A percentile compares a stretch with the other conserved stretches of the same genome.
phyloP scores from a whole-genome alignment of 805 yeast species.

The Torulaspora delbrueckii region DNA sequence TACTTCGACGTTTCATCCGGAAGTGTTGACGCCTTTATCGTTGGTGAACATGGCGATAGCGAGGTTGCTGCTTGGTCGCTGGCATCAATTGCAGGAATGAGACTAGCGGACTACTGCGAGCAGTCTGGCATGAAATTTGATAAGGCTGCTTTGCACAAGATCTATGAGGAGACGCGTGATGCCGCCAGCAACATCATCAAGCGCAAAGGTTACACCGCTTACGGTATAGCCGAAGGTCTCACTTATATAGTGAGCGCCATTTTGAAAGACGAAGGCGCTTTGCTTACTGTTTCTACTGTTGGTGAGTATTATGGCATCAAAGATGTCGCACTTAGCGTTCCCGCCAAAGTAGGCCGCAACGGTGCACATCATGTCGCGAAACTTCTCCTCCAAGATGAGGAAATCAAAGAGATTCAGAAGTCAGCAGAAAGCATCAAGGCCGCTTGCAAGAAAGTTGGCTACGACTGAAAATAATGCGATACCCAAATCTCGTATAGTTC shows the following conservation, averaged over 20 bases:
- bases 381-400: slow-evolving; percentile 7
- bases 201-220: slow-evolving; percentile 11
- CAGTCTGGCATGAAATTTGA: slow-evolving; percentile 4
- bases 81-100: slow-evolving; percentile 9
- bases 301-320: slow-evolving; percentile 11
- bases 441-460: background rate
- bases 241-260: slow-evolving; percentile 12
- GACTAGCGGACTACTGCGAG: slow-evolving; percentile 9
- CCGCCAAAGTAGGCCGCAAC: slow-evolving; percentile 6
- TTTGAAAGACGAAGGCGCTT: slow-evolving; percentile 6
- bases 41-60: slow-evolving; percentile 11
- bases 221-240: slow-evolving; percentile 12
- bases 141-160: slow-evolving; percentile 5
- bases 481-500: background rate
- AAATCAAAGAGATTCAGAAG: slow-evolving; percentile 3
- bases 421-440: slow-evolving; percentile 8
- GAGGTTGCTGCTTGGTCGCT: slow-evolving; percentile 10
- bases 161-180: slow-evolving; percentile 6
- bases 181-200: slow-evolving; percentile 12
- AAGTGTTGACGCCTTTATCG: slow-evolving; percentile 4
- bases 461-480: background rate
- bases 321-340: slow-evolving; percentile 9
- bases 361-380: slow-evolving; percentile 9
- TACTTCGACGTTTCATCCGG: slow-evolving; percentile 8
- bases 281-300: slow-evolving; percentile 11